Conservation (phyloP, 768 basidiomycete species). For the Mycena galericulata region DNA sequence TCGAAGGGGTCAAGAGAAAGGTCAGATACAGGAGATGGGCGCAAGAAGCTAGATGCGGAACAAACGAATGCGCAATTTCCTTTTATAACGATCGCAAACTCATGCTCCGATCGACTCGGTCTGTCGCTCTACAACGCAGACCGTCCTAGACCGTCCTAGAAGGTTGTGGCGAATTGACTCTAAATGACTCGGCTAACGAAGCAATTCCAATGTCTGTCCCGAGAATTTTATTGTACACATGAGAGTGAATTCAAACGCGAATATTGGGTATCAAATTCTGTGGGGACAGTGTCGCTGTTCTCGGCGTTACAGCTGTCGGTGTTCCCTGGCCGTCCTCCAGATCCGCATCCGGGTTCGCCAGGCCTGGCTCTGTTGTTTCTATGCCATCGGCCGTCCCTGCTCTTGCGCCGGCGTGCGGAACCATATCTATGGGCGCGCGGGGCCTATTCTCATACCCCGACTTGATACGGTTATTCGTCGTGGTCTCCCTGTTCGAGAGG, state of each 20-base stretch:
- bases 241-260: constrained; percentile 47
- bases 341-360: constrained; percentile 58
- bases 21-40: constrained; percentile 11
- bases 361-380: constrained; percentile 67
- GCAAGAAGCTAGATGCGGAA: constrained; percentile 26
- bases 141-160: too few relatives aligned
- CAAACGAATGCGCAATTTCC: neutral
- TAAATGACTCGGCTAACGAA: too few relatives aligned
- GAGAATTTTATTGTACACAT: constrained; percentile 2
- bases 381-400: constrained; percentile 72
- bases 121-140: too few relatives aligned
- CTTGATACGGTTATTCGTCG: constrained; percentile 87
- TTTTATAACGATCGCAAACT: constrained; percentile 1
- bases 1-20: neutral
- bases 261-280: constrained; percentile 56
- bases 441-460: constrained; percentile 74
- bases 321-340: constrained; percentile 55
- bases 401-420: constrained; percentile 79
- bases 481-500: constrained; percentile 68
- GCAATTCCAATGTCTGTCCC: neutral
- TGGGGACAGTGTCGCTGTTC: constrained; percentile 46
- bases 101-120: neutral
- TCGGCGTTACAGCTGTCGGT: constrained; percentile 43
- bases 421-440: constrained; percentile 76
- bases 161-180: too few relatives aligned